phyloP scores from a whole-genome alignment of 1,284 basidiomycete genomes.

The Cerrena zonata region DNA sequence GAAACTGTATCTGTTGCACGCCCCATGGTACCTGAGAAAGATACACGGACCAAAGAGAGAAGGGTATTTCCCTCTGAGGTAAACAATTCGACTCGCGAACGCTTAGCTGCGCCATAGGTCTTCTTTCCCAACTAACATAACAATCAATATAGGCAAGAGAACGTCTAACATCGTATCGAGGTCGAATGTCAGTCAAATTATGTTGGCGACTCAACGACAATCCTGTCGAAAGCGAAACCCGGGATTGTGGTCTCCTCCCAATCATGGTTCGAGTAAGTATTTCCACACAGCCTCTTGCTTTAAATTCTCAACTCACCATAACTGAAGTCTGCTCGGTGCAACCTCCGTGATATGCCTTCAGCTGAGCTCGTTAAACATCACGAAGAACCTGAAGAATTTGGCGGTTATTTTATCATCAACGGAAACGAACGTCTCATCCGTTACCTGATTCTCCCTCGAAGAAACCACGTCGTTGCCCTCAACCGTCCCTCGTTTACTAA shows the following conservation, averaged over 20 bases:
- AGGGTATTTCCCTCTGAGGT: slow-evolving; percentile 89
- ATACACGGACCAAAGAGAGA: slow-evolving; percentile 69
- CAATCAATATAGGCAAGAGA: slow-evolving; percentile 84
- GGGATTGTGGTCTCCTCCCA: slow-evolving; percentile 89
- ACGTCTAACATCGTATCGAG: slow-evolving; percentile 86
- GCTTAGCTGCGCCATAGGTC: too few species aligned
- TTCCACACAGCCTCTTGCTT: not conserved
- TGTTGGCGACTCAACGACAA: slow-evolving; percentile 79
- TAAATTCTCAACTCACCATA: not conserved
- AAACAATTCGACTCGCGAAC: too few species aligned
- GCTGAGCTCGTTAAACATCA: slow-evolving; percentile 83
- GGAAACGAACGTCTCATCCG: slow-evolving; percentile 98
- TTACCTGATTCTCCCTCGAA: slow-evolving; percentile 86
- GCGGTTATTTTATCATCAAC: slow-evolving; percentile 98
- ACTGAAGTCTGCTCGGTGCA: slow-evolving; percentile 84
- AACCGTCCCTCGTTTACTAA: slow-evolving; percentile 83
- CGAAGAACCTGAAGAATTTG: slow-evolving; percentile 98
- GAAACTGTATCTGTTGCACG: slow-evolving; percentile 79
- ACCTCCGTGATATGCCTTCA: slow-evolving; percentile 80
- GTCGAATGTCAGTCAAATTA: slow-evolving; percentile 85
- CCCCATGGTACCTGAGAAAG: slow-evolving; percentile 86
- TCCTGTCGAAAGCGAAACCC: slow-evolving; percentile 69
- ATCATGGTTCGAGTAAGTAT: slow-evolving; percentile 90
- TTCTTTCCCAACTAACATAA: too few species aligned
- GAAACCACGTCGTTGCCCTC: slow-evolving; percentile 87